Percentiles rank a stretch among this genome's conserved stretches.
These are phyloP conservation scores for Sporothrix luriei DNA, from an alignment of 2,329 filamentous ascomycete genomes.

Conservation along the genomic window DNA sequence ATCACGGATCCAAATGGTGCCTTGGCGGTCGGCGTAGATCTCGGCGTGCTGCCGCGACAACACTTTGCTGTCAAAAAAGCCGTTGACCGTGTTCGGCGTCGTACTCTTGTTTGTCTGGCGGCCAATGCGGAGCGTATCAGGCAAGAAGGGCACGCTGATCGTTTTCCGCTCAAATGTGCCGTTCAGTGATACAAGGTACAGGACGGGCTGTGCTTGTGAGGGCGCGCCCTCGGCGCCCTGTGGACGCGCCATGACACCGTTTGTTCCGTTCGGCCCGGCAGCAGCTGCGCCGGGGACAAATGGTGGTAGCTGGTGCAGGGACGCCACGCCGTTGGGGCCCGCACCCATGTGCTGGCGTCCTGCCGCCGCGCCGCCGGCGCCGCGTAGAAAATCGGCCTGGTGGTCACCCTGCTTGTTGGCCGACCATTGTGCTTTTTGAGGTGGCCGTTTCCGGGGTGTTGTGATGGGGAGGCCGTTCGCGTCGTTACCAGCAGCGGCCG, in stretches of 20 bases:
- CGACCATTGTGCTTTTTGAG: constrained; percentile 55
- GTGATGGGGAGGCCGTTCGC: constrained; percentile 56
- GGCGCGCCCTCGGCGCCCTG: constrained; percentile 58
- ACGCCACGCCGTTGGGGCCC: constrained; percentile 49
- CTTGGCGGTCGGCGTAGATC: constrained; percentile 81
- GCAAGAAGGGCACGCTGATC: constrained; percentile 87
- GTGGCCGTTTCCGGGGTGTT: constrained; percentile 54
- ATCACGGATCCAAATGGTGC: constrained; percentile 94
- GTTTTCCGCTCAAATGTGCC: constrained; percentile 97
- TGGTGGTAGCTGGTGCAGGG: constrained; percentile 46
- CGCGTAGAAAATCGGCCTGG: constrained; percentile 53
- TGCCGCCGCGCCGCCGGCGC: constrained; percentile 43
- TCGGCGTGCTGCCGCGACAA: constrained; percentile 95
- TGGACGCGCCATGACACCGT: constrained; percentile 60
- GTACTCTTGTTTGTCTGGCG: constrained; percentile 98
- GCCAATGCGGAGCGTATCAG: constrained; percentile 92
- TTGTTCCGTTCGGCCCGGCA: constrained; percentile 39
- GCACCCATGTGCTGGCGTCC: constrained; percentile 45
- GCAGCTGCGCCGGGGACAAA: constrained; percentile 41
- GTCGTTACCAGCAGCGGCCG: constrained; percentile 46
- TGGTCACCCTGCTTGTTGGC: constrained; percentile 54
- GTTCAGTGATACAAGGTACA: constrained; percentile 87
- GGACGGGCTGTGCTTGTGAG: constrained; percentile 70
- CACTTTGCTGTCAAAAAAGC: constrained; percentile 98
- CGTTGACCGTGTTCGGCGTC: constrained; percentile 84